Base-by-base conservation (phyloP, 257 asterid species). In the Primulina tabacum region DNA sequence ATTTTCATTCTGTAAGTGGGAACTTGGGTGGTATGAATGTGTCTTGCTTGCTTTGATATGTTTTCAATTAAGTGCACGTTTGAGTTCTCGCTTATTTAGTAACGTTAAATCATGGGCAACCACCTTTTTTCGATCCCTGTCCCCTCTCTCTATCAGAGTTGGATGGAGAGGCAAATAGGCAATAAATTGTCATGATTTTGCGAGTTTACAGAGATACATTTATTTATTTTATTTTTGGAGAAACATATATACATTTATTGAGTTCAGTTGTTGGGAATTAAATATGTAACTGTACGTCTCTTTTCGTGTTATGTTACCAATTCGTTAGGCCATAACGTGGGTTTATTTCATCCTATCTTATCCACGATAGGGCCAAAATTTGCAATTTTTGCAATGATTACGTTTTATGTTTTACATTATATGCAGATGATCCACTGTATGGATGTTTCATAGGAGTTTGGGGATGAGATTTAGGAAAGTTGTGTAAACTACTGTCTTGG, bases 381-480 rank as follows among this genome's bases (percentile, higher is more conserved):
- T n/a, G n/a, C n/a, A n/a, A n/a, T n/a, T n/a, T 64, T 10, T 21
- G 16, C 66, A 47, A 12, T 35, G 2, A 6, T 34, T 29, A 16
- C 55, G 20, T 43, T 30, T 17, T 61, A 6, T 53, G 17, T 12
- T 16, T 26, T 64, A 18, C 26, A 26, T 33, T 28, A 47, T 38
- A 24, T 43, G 53, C 53, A 11, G 53, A 59, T 11, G 12, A 68
- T 63, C 50, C 37, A 6, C 26, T 53, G 35, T 47, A 28, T 9
- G 53, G 6, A 47, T 72, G 43, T 30, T 28, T 47, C 26, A 24
- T 59, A 75, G 84, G 84, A 69, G 58, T 16, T 64, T 65, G 71
- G 71, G 72, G 73, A 77, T 83, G 85, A 71, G 40, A 35, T 40
- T 60, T 66, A 43, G 56, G 10, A 47, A 64, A 60, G 37, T 70